Percentiles rank a stretch among this genome's conserved stretches.
Evolutionary conservation across 1,284 basidiomycete genomes (phyloP).

Genomic region (Peniophora sp.): DNA sequence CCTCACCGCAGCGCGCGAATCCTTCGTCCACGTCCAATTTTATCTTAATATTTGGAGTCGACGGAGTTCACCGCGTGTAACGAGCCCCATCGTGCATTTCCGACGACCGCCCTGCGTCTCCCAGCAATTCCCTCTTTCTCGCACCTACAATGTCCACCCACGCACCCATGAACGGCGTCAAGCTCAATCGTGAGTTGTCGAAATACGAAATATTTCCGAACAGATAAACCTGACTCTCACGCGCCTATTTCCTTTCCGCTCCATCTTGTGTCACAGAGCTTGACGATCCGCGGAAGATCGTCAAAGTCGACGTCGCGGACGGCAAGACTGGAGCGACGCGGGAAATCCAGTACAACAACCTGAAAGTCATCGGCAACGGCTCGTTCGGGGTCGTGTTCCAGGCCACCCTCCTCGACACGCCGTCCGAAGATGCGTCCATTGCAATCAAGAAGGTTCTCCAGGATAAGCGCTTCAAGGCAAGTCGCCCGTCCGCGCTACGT

Average conservation of each 20-base stretch:
- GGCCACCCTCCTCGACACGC: conserved; percentile 60
- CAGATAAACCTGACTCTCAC: conserved; percentile 8
- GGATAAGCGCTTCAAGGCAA: conserved; percentile 99
- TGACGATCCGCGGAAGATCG: conserved; percentile 93
- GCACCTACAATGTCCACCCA: conserved; percentile 50
- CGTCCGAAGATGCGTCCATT: conserved; percentile 75
- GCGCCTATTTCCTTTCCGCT: conserved; percentile 9
- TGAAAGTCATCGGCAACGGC: conserved; percentile 98
- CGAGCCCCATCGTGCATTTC: too few species aligned
- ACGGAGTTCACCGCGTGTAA: too few species aligned
- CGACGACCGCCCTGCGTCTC: too few species aligned
- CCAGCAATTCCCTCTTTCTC: conserved; percentile 8
- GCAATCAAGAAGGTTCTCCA: conserved; percentile 99
- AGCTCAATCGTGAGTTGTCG: conserved; percentile 72
- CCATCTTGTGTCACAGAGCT: conserved; percentile 40
- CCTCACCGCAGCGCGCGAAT: too few species aligned
- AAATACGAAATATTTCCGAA: background rate
- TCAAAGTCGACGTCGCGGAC: conserved; percentile 92
- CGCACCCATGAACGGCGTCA: conserved; percentile 85
- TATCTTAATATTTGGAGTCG: too few species aligned
- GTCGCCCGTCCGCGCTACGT: conserved; percentile 20
- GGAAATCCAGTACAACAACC: conserved; percentile 92
- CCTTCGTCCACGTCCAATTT: too few species aligned
- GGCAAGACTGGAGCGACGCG: conserved; percentile 88
- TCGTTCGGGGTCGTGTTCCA: conserved; percentile 99